Percentiles rank a stretch among this genome's conserved stretches.
These are phyloP conservation scores for Oidiodendron maius DNA, from an alignment of 495 filamentous ascomycete genomes.

Conservation along the genomic window DNA sequence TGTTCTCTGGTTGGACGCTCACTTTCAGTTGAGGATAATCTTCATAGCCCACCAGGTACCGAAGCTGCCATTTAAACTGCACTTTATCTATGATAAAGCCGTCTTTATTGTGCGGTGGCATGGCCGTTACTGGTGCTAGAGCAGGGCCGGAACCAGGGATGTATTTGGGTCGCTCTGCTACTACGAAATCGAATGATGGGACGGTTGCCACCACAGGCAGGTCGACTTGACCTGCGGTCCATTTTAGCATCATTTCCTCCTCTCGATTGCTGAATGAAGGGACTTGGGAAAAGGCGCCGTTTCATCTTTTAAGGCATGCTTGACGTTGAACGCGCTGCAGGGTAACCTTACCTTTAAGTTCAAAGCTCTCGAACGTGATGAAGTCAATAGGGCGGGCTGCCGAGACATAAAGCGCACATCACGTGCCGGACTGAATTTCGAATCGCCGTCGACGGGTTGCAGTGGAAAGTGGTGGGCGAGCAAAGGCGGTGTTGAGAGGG, in stretches of 20 bases:
- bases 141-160: conserved; percentile 19
- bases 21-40: conserved; percentile 8
- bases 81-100: conserved; percentile 11
- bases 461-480: no score
- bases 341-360: no score
- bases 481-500: no score
- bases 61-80: background rate
- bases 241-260: conserved; percentile 6
- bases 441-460: no score
- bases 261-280: background rate
- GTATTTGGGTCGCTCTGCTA: conserved; percentile 17
- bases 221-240: background rate
- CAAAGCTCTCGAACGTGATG: no score
- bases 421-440: no score
- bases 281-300: background rate
- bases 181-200: conserved; percentile 17
- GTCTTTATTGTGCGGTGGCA: conserved; percentile 15
- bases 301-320: background rate
- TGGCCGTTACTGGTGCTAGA: conserved; percentile 9
- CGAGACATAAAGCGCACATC: no score
- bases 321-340: background rate
- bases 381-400: no score
- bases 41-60: conserved; percentile 11
- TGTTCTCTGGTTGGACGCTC: conserved; percentile 8
- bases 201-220: background rate